phyloP scores from a whole-genome alignment of 208 protist genomes.

The Zelonia costaricensis region DNA sequence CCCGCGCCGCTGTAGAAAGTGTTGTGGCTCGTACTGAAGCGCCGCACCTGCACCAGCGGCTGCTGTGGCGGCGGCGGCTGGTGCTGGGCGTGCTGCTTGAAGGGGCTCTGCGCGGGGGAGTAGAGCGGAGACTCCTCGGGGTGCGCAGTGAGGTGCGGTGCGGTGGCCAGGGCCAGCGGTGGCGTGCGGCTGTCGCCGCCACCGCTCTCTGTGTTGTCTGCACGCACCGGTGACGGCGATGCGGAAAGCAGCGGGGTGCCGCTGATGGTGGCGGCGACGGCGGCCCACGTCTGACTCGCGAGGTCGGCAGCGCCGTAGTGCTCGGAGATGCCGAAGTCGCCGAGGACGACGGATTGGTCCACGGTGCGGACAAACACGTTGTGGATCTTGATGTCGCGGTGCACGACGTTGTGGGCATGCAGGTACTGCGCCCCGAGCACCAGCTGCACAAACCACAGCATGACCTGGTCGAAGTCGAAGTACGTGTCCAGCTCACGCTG shows the following conservation, averaged over 20 bases:
- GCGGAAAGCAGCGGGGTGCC: neutral
- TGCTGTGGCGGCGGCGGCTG: too few species aligned
- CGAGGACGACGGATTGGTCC: conserved; percentile 65
- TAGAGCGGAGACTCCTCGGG: conserved; percentile 1
- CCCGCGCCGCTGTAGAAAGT: too few species aligned
- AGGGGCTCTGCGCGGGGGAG: neutral
- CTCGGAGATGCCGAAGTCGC: conserved; percentile 90
- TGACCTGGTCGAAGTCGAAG: conserved; percentile 57
- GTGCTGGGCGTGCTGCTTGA: neutral
- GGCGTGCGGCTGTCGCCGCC: neutral
- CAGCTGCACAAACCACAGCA: conserved; percentile 88
- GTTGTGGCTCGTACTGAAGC: conserved; percentile 1
- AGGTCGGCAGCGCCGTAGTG: conserved; percentile 58
- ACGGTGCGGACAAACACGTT: conserved; percentile 84
- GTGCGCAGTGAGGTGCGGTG: too few species aligned
- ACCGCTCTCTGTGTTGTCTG: neutral
- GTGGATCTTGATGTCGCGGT: conserved; percentile 91
- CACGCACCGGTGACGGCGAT: conserved; percentile 1
- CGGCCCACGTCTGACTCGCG: conserved; percentile 30
- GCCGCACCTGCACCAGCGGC: neutral
- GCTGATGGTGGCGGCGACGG: conserved; percentile 4
- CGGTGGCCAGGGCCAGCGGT: too few species aligned
- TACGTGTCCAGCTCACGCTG: conserved; percentile 73
- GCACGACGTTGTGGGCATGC: conserved; percentile 71
- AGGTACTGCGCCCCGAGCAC: conserved; percentile 84